Base-by-base conservation (phyloP, 2,329 filamentous ascomycete genomes). In the Hypoxylon sp. region DNA sequence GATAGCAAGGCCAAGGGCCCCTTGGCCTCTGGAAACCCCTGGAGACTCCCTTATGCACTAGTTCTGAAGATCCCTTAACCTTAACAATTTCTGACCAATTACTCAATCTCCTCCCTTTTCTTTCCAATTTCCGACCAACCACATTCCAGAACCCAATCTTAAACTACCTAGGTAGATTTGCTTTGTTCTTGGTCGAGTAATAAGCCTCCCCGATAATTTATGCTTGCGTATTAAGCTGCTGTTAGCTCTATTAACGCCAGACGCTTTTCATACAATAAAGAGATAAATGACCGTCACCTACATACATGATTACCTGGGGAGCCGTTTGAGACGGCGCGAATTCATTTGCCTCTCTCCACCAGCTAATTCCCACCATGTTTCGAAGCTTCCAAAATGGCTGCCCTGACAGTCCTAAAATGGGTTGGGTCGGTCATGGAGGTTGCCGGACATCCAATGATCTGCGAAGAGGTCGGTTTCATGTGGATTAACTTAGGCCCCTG, bases 291-390 rank as follows among this genome's bases (percentile, higher is more conserved):
- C 41, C 23, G 16, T 48, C 43, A 34, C 34, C 21, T 39, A 27
- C 25, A 37, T n/a, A 47, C n/a, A 53, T 54, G 53, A 27, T 23
- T 6, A 27, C 25, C 3, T 3, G 3, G 25, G 25, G 32, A 54
- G 27, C 27, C 21, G 55, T 51, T 57, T 53, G 51, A 56, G 34
- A 52, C 45, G 37, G 41, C 41, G 52, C 23, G 30, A n/a, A 45
- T 45, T 65, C 37, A 23, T 41, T 30, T 57, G 34, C 50, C 37
- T 21, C 37, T 11, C 48, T 48, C 51, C 34, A 45, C 47, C 21
- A 47, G 27, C 48, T 45, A 63, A 56, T 64, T 69, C 60, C 23
- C 61, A 58, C 61, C 59, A 54, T 63, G 70, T 71, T 71, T 71
- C 70, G 64, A 62, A 68, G 51, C 56, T 64, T 64, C 59, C 45